phyloP scores from a whole-genome alignment of 2,329 filamentous ascomycete genomes.

The Aspergillus sp. region DNA sequence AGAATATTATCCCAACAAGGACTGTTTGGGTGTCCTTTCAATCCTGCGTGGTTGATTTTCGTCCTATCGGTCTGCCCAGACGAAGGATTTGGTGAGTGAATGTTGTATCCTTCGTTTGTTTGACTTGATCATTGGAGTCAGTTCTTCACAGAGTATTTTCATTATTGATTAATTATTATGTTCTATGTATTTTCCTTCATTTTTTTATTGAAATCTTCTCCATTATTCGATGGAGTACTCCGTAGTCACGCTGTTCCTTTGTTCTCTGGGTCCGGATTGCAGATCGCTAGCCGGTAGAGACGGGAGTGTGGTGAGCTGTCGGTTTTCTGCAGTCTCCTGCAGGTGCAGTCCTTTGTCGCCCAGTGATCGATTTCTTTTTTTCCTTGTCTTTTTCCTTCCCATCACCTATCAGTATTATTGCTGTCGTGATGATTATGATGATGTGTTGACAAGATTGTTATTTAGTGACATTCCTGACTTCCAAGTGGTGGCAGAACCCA shows the following conservation, averaged over 20 bases:
- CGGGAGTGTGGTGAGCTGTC: conserved; percentile 19
- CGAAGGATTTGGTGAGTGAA: too few relatives aligned
- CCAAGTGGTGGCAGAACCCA: too few relatives aligned
- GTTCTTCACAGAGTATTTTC: too few relatives aligned
- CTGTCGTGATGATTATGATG: background rate
- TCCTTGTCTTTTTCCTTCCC: background rate
- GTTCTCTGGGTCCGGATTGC: conserved; percentile 3
- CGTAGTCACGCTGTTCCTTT: background rate
- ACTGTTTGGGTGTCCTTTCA: background rate
- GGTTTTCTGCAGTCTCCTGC: conserved; percentile 20
- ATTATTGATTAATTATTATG: background rate
- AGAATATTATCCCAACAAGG: too few relatives aligned
- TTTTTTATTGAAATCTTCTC: background rate
- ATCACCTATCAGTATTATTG: background rate
- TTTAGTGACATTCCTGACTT: too few relatives aligned
- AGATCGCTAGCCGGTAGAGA: conserved; percentile 7
- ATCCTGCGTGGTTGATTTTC: background rate
- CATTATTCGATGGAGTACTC: background rate
- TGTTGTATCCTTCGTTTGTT: too few relatives aligned
- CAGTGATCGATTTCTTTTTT: background rate
- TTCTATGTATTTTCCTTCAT: background rate
- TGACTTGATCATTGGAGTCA: too few relatives aligned
- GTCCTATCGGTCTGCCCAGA: background rate
- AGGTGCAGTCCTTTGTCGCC: background rate
- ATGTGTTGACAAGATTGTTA: too few relatives aligned